Percentiles rank a stretch among this genome's conserved stretches.
These are phyloP conservation scores for Tolypocladium guangdongense DNA, from an alignment of 2,329 filamentous ascomycete species.

Conservation along the genomic window DNA sequence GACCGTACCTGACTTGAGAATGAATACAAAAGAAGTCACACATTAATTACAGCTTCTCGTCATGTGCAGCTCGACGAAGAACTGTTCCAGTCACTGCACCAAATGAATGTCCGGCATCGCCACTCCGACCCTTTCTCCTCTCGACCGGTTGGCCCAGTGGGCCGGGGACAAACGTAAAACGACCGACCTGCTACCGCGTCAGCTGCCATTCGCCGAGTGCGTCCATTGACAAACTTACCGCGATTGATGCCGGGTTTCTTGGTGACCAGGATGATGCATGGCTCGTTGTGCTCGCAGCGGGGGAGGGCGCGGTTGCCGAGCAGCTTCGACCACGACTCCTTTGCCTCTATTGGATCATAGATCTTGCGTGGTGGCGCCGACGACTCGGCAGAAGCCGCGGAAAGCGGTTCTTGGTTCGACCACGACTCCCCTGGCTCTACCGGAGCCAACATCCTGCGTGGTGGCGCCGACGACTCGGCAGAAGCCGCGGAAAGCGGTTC, in stretches of 20 bases:
- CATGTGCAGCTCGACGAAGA: slow-evolving; percentile 2
- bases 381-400: not conserved
- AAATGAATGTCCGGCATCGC: slow-evolving; percentile 78
- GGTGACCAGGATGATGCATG: slow-evolving; percentile 71
- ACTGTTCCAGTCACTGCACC: slow-evolving; percentile 48
- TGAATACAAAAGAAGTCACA: too few species aligned
- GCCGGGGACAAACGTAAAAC: slow-evolving; percentile 56
- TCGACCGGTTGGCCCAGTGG: slow-evolving; percentile 72
- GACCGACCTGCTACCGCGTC: slow-evolving; percentile 36
- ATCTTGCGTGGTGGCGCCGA: slow-evolving; percentile 25
- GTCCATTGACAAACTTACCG: slow-evolving; percentile 33
- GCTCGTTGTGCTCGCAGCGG: slow-evolving; percentile 78
- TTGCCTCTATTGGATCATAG: slow-evolving; percentile 59
- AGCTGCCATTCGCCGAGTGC: not conserved
- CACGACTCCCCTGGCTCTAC: slow-evolving; percentile 70
- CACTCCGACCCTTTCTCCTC: slow-evolving; percentile 79
- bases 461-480: slow-evolving; percentile 1
- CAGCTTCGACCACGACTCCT: slow-evolving; percentile 78
- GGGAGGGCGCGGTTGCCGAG: slow-evolving; percentile 66
- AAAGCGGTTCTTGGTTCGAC: slow-evolving; percentile 42
- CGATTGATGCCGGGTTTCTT: slow-evolving; percentile 83
- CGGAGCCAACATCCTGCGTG: slow-evolving; percentile 49
- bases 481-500: not conserved
- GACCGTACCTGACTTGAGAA: too few species aligned
- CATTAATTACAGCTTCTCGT: not conserved